These are phyloP conservation scores for Endogone sp. DNA, from an alignment of 192 early-diverging fungal species.

Conservation along the genomic window DNA sequence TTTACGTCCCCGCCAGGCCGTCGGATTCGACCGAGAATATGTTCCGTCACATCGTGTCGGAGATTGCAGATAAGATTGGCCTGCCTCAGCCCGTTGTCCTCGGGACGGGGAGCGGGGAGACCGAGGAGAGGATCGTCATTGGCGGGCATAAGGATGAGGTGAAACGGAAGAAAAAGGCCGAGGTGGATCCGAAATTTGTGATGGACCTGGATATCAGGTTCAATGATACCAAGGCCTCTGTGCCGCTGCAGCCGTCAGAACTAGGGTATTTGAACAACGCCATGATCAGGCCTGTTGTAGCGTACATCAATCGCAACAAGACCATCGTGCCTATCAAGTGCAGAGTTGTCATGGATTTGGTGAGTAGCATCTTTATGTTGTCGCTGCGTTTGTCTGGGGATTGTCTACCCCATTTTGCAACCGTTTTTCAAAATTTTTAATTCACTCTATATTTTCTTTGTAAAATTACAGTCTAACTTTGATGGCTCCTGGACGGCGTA, in stretches of 20 bases:
- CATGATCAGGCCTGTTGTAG: constrained; percentile 88
- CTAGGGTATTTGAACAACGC: constrained; percentile 78
- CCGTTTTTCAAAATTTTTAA: no score
- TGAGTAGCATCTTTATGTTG: constrained; percentile 27
- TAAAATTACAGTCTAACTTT: constrained; percentile 86
- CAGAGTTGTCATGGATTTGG: constrained; percentile 70
- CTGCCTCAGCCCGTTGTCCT: constrained; percentile 41
- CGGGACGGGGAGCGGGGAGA: constrained; percentile 41
- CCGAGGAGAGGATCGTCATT: constrained; percentile 33
- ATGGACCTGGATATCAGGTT: constrained; percentile 84
- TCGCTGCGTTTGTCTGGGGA: not conserved
- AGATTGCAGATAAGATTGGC: constrained; percentile 70
- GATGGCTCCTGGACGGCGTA: constrained; percentile 92
- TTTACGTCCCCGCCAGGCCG: constrained; percentile 49
- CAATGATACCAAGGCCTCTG: constrained; percentile 86
- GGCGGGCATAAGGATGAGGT: constrained; percentile 14
- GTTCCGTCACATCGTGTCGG: constrained; percentile 60
- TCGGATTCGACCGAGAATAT: constrained; percentile 38
- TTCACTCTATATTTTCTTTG: no score
- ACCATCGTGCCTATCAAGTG: constrained; percentile 81
- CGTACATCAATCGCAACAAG: constrained; percentile 91
- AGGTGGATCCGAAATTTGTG: constrained; percentile 26
- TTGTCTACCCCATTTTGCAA: no score
- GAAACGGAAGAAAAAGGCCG: constrained; percentile 22
- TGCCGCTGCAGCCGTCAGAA: constrained; percentile 70